phyloP scores from a whole-genome alignment of 768 basidiomycete species.

The Suillus sp. region DNA sequence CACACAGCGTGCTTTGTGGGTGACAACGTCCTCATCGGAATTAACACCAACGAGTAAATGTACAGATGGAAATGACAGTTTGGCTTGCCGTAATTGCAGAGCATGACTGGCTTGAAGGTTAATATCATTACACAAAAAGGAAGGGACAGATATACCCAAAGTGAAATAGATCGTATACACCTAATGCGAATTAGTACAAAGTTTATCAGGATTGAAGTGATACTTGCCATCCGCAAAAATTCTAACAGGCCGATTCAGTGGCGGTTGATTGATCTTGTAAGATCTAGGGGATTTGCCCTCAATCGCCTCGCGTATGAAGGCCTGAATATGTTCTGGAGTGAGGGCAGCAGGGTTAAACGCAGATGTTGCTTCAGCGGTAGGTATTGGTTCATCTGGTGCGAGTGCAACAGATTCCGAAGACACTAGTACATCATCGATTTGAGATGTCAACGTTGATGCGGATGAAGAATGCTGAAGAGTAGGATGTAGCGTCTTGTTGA shows the following conservation, averaged over 20 bases:
- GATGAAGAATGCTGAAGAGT: slow-evolving; percentile 47
- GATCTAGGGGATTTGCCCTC: slow-evolving; percentile 62
- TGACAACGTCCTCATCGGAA: slow-evolving; percentile 79
- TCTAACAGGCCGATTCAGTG: slow-evolving; percentile 75
- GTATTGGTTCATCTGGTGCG: slow-evolving; percentile 43
- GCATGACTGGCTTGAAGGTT: slow-evolving; percentile 68
- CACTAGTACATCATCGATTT: slow-evolving; percentile 29
- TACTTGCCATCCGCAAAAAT: slow-evolving; percentile 90
- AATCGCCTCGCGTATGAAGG: slow-evolving; percentile 75
- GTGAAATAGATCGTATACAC: slow-evolving; percentile 97
- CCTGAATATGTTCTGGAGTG: slow-evolving; percentile 75
- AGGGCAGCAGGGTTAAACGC: slow-evolving; percentile 68
- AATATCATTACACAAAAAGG: slow-evolving; percentile 3
- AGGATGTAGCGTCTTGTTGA: slow-evolving; percentile 30
- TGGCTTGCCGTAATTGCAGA: slow-evolving; percentile 94
- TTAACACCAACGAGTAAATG: slow-evolving; percentile 93
- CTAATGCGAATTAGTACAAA: slow-evolving; percentile 38
- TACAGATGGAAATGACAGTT: slow-evolving; percentile 87
- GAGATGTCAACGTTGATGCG: slow-evolving; percentile 54
- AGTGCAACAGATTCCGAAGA: slow-evolving; percentile 25
- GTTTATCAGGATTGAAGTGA: not conserved
- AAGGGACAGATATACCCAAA: slow-evolving; percentile 65
- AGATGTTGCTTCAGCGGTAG: slow-evolving; percentile 38
- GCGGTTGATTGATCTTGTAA: slow-evolving; percentile 89
- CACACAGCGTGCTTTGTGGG: slow-evolving; percentile 80